phyloP scores from a whole-genome alignment of 257 asterid species.

The Solanum piurae region DNA sequence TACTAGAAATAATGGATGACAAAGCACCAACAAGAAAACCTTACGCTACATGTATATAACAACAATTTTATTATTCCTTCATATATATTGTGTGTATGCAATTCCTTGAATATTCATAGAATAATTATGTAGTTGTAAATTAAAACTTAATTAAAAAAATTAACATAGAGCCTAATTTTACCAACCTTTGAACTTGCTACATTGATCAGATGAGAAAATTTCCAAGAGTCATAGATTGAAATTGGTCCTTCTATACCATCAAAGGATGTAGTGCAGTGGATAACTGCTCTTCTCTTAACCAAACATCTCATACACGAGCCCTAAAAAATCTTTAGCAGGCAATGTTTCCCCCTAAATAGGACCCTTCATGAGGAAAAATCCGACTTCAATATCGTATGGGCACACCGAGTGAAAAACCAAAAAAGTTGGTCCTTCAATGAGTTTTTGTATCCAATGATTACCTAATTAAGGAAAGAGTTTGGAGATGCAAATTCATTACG shows the following conservation, averaged over 20 bases:
- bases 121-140: neutral
- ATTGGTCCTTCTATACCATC: neutral
- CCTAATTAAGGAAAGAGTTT: neutral
- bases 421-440: neutral
- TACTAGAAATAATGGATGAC: neutral
- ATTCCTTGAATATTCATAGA: neutral
- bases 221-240: neutral
- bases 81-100: neutral
- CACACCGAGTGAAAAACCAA: neutral
- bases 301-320: neutral
- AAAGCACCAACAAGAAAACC: neutral
- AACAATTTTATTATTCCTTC: neutral
- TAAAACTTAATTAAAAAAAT: neutral
- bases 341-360: accelerated
- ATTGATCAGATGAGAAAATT: neutral
- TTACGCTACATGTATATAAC: neutral
- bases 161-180: neutral
- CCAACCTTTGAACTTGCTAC: neutral
- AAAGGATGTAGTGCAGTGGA: too few relatives aligned
- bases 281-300: too few relatives aligned
- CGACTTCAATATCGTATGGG: too few relatives aligned
- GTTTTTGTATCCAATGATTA: neutral
- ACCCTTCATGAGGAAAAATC: too few relatives aligned
- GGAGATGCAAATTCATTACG: neutral
- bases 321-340: accelerated